These are phyloP conservation scores for Xylaria longipes DNA, from an alignment of 495 filamentous ascomycete genomes.

Conservation along the genomic window DNA sequence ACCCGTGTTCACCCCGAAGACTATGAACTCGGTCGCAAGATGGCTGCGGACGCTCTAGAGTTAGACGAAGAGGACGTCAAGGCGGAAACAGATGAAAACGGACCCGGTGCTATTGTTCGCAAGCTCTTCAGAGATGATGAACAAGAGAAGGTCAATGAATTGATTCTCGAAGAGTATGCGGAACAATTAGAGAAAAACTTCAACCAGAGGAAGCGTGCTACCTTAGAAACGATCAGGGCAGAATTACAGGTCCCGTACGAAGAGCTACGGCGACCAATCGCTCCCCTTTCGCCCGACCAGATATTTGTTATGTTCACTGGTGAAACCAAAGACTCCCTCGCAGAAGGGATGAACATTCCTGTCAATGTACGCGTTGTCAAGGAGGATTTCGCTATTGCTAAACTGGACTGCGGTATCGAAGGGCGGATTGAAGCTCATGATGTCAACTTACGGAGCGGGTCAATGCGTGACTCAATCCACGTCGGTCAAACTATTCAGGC, in stretches of 20 bases:
- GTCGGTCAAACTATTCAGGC: slow-evolving; percentile 84
- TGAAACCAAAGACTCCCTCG: slow-evolving; percentile 82
- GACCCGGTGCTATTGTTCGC: slow-evolving; percentile 85
- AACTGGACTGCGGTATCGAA: slow-evolving; percentile 92
- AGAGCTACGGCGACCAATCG: slow-evolving; percentile 85
- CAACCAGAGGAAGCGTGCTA: slow-evolving; percentile 92
- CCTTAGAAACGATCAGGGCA: slow-evolving; percentile 92
- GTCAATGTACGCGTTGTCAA: slow-evolving; percentile 87
- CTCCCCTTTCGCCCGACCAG: slow-evolving; percentile 72
- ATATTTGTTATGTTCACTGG: slow-evolving; percentile 98
- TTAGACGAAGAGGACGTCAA: slow-evolving; percentile 98
- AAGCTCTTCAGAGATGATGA: slow-evolving; percentile 90
- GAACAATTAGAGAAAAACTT: slow-evolving; percentile 93
- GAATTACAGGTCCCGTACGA: slow-evolving; percentile 93
- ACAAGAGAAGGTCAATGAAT: slow-evolving; percentile 92
- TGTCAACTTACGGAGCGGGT: slow-evolving; percentile 63
- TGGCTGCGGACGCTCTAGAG: slow-evolving; percentile 95
- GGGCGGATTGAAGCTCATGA: slow-evolving; percentile 79
- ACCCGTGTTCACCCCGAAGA: slow-evolving; percentile 97
- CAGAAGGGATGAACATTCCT: slow-evolving; percentile 87
- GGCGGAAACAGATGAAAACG: slow-evolving; percentile 87
- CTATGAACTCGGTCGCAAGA: slow-evolving; percentile 95
- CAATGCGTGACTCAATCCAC: slow-evolving; percentile 64
- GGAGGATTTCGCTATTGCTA: slow-evolving; percentile 89
- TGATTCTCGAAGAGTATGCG: slow-evolving; percentile 95